Conservation (phyloP, 495 filamentous ascomycete genomes). For the Daldinia decipiens region DNA sequence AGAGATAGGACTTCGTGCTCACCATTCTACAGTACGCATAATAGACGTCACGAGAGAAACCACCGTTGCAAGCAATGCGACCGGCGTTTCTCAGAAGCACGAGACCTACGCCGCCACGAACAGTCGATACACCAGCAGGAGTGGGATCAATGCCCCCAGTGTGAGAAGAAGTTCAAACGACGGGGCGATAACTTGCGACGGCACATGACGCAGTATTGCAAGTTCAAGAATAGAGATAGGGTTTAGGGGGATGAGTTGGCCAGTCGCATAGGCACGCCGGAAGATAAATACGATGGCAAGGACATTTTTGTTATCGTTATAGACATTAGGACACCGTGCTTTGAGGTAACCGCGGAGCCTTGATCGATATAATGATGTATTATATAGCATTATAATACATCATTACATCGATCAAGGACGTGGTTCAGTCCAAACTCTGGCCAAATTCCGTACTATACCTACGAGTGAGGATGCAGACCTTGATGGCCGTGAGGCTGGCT, state of each 20-base stretch:
- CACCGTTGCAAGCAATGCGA: slow-evolving; percentile 18
- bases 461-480: background rate
- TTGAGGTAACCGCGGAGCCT: background rate
- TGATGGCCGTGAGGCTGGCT: background rate
- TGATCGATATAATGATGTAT: slow-evolving; percentile 1
- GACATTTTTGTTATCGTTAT: background rate
- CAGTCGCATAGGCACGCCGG: background rate
- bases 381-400: background rate
- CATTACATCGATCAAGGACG: background rate
- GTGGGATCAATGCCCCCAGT: slow-evolving; percentile 17
- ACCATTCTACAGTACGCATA: slow-evolving; percentile 4
- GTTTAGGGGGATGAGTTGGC: background rate
- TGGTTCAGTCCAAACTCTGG: background rate
- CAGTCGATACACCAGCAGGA: slow-evolving; percentile 19
- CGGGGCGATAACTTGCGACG: slow-evolving; percentile 26
- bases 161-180: slow-evolving; percentile 10
- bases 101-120: slow-evolving; percentile 31
- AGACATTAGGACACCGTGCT: background rate
- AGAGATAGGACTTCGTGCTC: background rate
- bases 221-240: background rate
- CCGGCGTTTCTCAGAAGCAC: slow-evolving; percentile 13
- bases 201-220: slow-evolving; percentile 27
- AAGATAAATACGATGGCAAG: slow-evolving; percentile 1
- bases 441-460: no score
- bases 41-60: slow-evolving; percentile 14